phyloP scores from a whole-genome alignment of 768 basidiomycete species.

The Suillus subluteus region DNA sequence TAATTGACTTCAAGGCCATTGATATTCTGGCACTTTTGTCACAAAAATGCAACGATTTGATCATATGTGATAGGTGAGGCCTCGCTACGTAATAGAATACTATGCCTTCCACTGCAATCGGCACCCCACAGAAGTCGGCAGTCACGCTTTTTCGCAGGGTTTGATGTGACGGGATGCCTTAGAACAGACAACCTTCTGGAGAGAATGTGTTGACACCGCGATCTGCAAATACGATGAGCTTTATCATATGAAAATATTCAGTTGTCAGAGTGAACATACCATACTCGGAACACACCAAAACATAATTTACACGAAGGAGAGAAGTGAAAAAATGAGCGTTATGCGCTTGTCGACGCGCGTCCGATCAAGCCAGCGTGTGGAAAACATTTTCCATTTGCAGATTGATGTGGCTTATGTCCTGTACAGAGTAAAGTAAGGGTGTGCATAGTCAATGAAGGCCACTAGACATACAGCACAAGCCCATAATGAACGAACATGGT shows the following conservation, averaged over 20 bases:
- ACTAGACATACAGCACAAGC: neutral
- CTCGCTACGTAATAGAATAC: too few relatives aligned
- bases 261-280: conserved; percentile 44
- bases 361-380: conserved; percentile 27
- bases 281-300: conserved; percentile 96
- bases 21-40: too few relatives aligned
- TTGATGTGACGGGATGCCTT: conserved; percentile 52
- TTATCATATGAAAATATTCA: conserved; percentile 2
- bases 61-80: too few relatives aligned
- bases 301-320: conserved; percentile 47
- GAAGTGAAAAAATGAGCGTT: conserved; percentile 14
- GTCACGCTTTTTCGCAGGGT: too few relatives aligned
- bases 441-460: neutral
- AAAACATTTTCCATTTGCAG: conserved; percentile 31
- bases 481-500: conserved; percentile 37
- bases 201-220: conserved; percentile 99
- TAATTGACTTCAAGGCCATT: too few relatives aligned
- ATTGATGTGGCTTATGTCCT: neutral
- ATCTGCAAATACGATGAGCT: conserved; percentile 49
- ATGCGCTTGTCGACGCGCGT: conserved; percentile 42
- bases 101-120: too few relatives aligned
- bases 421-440: neutral
- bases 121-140: too few relatives aligned
- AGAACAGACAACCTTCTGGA: conserved; percentile 96
- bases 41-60: too few relatives aligned